These are phyloP conservation scores for Quercus alba DNA, from an alignment of 306 rosid genomes.

Conservation along the genomic window DNA sequence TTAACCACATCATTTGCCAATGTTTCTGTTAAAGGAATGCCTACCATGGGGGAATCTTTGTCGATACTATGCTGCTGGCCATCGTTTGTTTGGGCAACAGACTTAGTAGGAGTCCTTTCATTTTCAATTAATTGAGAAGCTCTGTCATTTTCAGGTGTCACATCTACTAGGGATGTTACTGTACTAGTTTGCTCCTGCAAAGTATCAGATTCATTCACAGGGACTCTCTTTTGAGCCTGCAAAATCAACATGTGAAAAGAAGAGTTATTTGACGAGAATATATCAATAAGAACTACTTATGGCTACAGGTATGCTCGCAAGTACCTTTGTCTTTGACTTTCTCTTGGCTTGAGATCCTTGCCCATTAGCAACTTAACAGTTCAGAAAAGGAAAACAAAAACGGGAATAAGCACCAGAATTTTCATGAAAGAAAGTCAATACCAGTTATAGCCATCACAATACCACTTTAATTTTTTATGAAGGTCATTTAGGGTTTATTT, in stretches of 20 bases:
- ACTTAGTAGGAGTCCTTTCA: slow-evolving; percentile 33
- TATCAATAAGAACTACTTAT: background rate
- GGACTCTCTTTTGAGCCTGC: slow-evolving; percentile 52
- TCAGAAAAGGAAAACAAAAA: slow-evolving; percentile 24
- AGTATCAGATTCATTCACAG: slow-evolving; percentile 30
- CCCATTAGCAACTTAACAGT: slow-evolving; percentile 66
- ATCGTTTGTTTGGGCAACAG: slow-evolving; percentile 32
- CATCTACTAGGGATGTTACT: slow-evolving; percentile 30
- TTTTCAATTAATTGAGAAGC: slow-evolving; percentile 37
- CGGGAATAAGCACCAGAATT: slow-evolving; percentile 25
- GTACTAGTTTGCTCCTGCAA: slow-evolving; percentile 39
- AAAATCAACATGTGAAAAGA: slow-evolving; percentile 16
- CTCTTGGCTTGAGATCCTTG: slow-evolving; percentile 80
- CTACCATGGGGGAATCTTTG: slow-evolving; percentile 28
- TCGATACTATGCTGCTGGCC: slow-evolving; percentile 36
- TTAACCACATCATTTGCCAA: slow-evolving; percentile 39
- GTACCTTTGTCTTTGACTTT: slow-evolving; percentile 70
- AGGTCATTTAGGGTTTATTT: background rate
- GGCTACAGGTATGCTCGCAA: slow-evolving; percentile 14
- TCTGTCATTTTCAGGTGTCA: slow-evolving; percentile 37
- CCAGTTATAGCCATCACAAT: background rate
- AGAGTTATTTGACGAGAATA: slow-evolving; percentile 5
- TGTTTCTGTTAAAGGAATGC: slow-evolving; percentile 32
- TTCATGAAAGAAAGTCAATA: background rate
- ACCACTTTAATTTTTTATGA: background rate